Evolutionary conservation across 2,329 filamentous ascomycete species (phyloP).

Genomic region (Scleromitrula shiraiana): DNA sequence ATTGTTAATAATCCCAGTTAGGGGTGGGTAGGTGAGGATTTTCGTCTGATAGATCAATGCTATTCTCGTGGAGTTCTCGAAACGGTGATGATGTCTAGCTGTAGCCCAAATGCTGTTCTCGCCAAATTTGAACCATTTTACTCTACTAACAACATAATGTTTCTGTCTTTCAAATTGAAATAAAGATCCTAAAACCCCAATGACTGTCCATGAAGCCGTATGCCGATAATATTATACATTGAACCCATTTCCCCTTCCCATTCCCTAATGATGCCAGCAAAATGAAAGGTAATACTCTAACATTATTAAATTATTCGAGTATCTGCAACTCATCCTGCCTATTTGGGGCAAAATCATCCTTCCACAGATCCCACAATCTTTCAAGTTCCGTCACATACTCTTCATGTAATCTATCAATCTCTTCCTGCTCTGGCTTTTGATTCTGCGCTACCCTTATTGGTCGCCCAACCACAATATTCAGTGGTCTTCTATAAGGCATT

Average conservation of each 20-base stretch:
- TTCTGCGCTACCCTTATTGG: slow-evolving; percentile 63
- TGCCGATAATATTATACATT: neutral
- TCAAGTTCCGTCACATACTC: slow-evolving; percentile 69
- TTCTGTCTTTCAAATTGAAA: too few species aligned
- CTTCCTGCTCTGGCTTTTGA: slow-evolving; percentile 59
- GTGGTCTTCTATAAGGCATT: slow-evolving; percentile 81
- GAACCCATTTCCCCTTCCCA: neutral
- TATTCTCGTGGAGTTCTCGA: too few species aligned
- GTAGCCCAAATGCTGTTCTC: too few species aligned
- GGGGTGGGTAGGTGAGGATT: too few species aligned
- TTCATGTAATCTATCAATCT: slow-evolving; percentile 73
- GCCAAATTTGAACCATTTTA: too few species aligned
- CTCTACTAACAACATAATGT: too few species aligned
- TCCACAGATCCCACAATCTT: slow-evolving; percentile 69
- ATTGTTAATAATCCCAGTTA: too few species aligned
- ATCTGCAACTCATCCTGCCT: slow-evolving; percentile 60
- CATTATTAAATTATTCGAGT: slow-evolving; percentile 40
- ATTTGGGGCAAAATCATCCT: slow-evolving; percentile 62
- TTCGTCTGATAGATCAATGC: too few species aligned
- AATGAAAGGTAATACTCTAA: neutral
- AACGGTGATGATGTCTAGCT: too few species aligned
- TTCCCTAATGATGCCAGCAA: neutral
- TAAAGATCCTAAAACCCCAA: neutral
- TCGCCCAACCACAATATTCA: slow-evolving; percentile 83
- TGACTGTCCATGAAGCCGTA: too few species aligned